phyloP scores from a whole-genome alignment of 495 filamentous ascomycete genomes.

The Penicillium egyptiacum region DNA sequence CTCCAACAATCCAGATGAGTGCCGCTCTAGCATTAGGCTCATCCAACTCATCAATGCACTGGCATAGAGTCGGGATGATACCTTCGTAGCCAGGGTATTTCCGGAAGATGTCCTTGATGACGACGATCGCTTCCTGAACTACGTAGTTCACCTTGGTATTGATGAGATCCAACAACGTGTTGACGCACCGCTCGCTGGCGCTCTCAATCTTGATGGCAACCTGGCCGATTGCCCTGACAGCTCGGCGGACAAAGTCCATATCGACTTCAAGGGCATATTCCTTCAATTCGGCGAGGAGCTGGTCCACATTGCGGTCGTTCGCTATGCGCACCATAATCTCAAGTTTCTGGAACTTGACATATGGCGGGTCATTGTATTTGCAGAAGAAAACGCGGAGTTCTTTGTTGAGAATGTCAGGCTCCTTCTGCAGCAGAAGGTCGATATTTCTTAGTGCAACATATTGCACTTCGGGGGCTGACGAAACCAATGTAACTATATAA shows the following conservation, averaged over 20 bases:
- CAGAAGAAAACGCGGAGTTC: constrained; percentile 98
- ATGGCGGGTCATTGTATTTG: constrained; percentile 99
- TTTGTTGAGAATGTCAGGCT: constrained; percentile 94
- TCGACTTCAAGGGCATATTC: constrained; percentile 98
- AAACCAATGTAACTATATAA: constrained; percentile 81
- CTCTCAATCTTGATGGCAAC: constrained; percentile 97
- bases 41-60: constrained; percentile 95
- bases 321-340: constrained; percentile 99
- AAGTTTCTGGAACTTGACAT: constrained; percentile 95
- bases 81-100: constrained; percentile 98
- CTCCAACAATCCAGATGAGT: constrained; percentile 97
- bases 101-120: constrained; percentile 97
- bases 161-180: constrained; percentile 88
- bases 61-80: constrained; percentile 93
- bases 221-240: constrained; percentile 93
- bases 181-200: constrained; percentile 91
- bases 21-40: constrained; percentile 90
- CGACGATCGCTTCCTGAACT: constrained; percentile 95
- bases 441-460: constrained; percentile 97
- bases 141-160: constrained; percentile 98
- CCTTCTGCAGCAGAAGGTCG: constrained; percentile 90
- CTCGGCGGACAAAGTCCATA: constrained; percentile 96
- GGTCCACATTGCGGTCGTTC: constrained; percentile 94
- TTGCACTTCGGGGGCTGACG: constrained; percentile 94
- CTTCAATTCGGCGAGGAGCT: constrained; percentile 89